Conservation (phyloP, 1,139 yeast genomes). For the Sugiyamaella neomexicana region DNA sequence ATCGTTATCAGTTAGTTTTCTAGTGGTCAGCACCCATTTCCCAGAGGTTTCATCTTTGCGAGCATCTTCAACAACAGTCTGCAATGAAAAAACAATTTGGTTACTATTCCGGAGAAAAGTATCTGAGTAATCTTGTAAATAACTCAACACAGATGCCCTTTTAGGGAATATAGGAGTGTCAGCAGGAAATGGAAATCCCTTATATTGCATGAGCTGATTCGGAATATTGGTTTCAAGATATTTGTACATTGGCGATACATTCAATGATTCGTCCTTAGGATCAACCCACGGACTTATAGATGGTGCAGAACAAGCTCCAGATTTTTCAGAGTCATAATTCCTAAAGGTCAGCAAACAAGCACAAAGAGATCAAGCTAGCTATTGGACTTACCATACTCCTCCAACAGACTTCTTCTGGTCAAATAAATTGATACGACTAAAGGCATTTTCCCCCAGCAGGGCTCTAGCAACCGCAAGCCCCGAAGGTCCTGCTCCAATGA, state of each 20-base stretch:
- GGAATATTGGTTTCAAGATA: constrained; percentile 65
- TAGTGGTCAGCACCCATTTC: constrained; percentile 43
- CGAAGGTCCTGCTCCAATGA: constrained; percentile 67
- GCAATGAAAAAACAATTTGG: constrained; percentile 41
- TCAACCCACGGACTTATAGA: constrained; percentile 29
- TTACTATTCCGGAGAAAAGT: constrained; percentile 37
- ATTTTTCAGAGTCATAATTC: constrained; percentile 25
- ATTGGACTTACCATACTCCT: constrained; percentile 51
- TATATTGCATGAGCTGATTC: constrained; percentile 56
- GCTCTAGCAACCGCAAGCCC: constrained; percentile 63
- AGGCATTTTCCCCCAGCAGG: constrained; percentile 47
- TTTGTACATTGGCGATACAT: constrained; percentile 51
- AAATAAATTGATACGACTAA: constrained; percentile 49
- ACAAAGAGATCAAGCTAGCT: not conserved
- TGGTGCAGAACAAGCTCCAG: constrained; percentile 26
- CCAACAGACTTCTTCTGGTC: constrained; percentile 53
- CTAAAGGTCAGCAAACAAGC: constrained; percentile 10
- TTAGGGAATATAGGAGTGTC: constrained; percentile 51
- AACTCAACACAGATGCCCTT: constrained; percentile 50
- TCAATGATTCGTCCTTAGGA: constrained; percentile 26
- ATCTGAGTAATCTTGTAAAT: constrained; percentile 49
- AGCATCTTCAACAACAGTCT: constrained; percentile 44
- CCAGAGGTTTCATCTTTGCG: constrained; percentile 29
- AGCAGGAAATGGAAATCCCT: constrained; percentile 49
- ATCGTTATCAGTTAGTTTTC: constrained; percentile 31